Percentiles rank a stretch among this genome's conserved stretches.
These are phyloP conservation scores for Aureobasidium leucospermi DNA, from an alignment of 2,329 filamentous ascomycete species.

Conservation along the genomic window DNA sequence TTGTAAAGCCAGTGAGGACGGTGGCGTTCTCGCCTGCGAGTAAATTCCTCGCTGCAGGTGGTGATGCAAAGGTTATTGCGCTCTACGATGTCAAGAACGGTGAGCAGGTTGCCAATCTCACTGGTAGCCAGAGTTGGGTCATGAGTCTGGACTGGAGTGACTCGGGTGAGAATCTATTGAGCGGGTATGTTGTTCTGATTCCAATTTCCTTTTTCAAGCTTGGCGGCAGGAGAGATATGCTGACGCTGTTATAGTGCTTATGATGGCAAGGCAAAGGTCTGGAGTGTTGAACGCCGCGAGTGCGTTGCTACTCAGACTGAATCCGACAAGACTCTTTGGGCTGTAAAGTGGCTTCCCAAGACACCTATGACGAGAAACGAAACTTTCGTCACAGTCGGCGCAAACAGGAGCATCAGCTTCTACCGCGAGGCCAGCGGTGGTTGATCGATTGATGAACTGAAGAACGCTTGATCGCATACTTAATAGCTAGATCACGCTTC, in stretches of 20 bases:
- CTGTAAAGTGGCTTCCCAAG: conserved; percentile 76
- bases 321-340: conserved; percentile 77
- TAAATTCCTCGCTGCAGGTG: conserved; percentile 78
- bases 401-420: conserved; percentile 68
- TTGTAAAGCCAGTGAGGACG: conserved; percentile 78
- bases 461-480: too few species aligned
- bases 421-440: conserved; percentile 76
- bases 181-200: conserved; percentile 47
- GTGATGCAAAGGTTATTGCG: conserved; percentile 80
- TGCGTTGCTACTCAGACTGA: conserved; percentile 94
- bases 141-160: conserved; percentile 88
- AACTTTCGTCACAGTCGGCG: conserved; percentile 72
- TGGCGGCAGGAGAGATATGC: not conserved
- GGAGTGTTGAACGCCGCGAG: conserved; percentile 74
- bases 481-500: not conserved
- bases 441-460: conserved; percentile 26
- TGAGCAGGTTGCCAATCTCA: conserved; percentile 81
- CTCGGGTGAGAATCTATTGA: conserved; percentile 85
- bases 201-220: too few species aligned
- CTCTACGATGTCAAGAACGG: conserved; percentile 89
- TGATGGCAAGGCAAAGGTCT: conserved; percentile 92
- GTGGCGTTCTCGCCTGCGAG: conserved; percentile 83
- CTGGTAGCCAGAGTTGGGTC: conserved; percentile 78
- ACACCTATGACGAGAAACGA: conserved; percentile 48
- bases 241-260: conserved; percentile 49